Base-by-base conservation (phyloP, 2,329 filamentous ascomycete species). In the Colletotrichum musae region DNA sequence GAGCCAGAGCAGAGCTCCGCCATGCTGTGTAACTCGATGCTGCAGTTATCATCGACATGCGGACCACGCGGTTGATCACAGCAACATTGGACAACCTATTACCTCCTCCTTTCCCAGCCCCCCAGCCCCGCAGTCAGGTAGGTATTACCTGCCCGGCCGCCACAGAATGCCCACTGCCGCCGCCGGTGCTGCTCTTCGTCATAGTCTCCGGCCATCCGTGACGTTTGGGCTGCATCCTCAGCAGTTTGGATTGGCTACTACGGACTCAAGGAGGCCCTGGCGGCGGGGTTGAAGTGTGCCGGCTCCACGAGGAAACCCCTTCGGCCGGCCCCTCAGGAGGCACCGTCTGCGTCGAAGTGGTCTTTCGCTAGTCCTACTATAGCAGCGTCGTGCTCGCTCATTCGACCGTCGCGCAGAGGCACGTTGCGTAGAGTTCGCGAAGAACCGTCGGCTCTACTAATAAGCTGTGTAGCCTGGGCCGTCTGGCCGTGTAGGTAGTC, bases 171-270 rank as follows among this genome's bases (percentile, higher is more conserved):
- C 53, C 32, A 10, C 7, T 10, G 32, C 48, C 54, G 45, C 53
- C 32, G 32, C 32, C 32, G 32, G 50, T 54, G 45, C 43, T 43
- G 18, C 51, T 36, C 48, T 51, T 51, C 52, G n/a, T 32, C 36
- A 21, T 68, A 56, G 58, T 53, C 18, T 62, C 67, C 63, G 41
- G 64, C 64, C 56, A 67, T 69, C 66, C 57, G 66, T 51, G 18
- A 45, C 18, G n/a, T 53, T 26, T 50, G 41, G 24, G 16, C 45
- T 64, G 24, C 32, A 39, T 39, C 5, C 47, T 13, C 60, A 53
- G 13, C 9, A 52, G 39, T 53, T 12, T 41, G 63, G 56, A 67
- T 69, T 69, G 66, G 62, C 43, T 21, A 12, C 32, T 36, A 36
- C 6, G 32, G 7, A 50, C 28, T 39, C 41, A 36, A 24, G 24